These are phyloP conservation scores for Leptodontidium sp. DNA, from an alignment of 2,329 filamentous ascomycete species.

Conservation along the genomic window DNA sequence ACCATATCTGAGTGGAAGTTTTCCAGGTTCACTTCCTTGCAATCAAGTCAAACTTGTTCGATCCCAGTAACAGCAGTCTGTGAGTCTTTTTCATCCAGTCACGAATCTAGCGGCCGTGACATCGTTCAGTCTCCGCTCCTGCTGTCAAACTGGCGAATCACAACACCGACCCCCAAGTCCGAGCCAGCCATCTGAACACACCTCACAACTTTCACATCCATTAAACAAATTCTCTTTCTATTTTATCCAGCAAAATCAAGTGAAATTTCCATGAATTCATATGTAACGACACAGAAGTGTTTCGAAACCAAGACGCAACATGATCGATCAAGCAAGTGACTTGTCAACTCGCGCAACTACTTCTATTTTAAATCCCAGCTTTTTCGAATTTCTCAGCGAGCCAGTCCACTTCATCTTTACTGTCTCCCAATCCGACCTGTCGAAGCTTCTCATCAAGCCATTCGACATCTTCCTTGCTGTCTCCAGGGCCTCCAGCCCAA, in stretches of 20 bases:
- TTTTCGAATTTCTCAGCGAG: conserved; percentile 17
- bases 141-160: conserved; percentile 1
- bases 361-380: background rate
- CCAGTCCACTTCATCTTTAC: conserved; percentile 20
- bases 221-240: too few species aligned
- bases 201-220: too few species aligned
- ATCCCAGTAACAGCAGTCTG: too few species aligned
- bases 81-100: too few species aligned
- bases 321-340: background rate
- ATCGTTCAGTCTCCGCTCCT: too few species aligned
- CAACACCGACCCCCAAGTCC: background rate
- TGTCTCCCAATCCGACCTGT: conserved; percentile 37
- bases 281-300: too few species aligned
- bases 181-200: too few species aligned
- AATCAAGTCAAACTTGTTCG: too few species aligned
- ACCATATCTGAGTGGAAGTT: background rate
- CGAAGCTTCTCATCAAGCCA: conserved; percentile 68
- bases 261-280: too few species aligned
- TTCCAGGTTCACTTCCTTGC: too few species aligned
- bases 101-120: too few species aligned
- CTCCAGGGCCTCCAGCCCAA: conserved; percentile 74
- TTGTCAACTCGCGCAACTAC: background rate
- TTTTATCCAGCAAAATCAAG: too few species aligned
- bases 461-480: conserved; percentile 73
- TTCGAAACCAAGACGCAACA: background rate